Base-by-base conservation (phyloP, 495 filamentous ascomycete species). In the Daldinia grandis region DNA sequence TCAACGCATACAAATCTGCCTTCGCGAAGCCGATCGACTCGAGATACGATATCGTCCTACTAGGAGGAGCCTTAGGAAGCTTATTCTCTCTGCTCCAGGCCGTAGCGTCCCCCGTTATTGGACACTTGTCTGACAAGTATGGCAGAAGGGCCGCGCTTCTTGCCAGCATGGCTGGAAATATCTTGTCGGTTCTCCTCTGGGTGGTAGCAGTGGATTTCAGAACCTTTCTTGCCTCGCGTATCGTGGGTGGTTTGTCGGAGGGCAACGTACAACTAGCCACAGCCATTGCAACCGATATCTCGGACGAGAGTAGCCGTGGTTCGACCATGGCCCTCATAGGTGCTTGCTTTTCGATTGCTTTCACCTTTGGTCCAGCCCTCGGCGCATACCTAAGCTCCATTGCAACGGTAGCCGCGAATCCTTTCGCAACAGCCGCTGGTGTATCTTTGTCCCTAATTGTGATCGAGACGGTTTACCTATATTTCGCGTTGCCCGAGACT, bases 241-340 rank as follows among this genome's bases (percentile, higher is more conserved):
- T 99, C 15, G 92, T 99, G 2, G 95, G 95, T 15, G 95, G 95
- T 0, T 81, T 99, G 65, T 97, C 94, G 57, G 95, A 99, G 77
- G 96, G 94, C 27, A 99, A 99, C 74, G 93, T 99, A 0, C 95
- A 99, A 81, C 83, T 99, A 2, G 96, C 96, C 19, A 94, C 93
- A 59, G 96, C 96, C 42, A 99, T 99, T 74, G 95, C 96, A 10
- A 96, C 95, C 7, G 95, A 99, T 79, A 92, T 99, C 64, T 95
- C 92, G 62, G 93, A 95, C 73, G 88, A 92, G 58, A 85, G 86
- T 50, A 90, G 88, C 62, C 87, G 95, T 25, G 93, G 93, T 1
- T 89, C 92, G 15, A 97, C 96, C 30, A 97, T 99, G 90, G 95
- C 95, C 14, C 84, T 98, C 42, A 93, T 99, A 14, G 95, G 95